These are phyloP conservation scores for Coprinellus aureogranulatus DNA, from an alignment of 768 basidiomycete genomes.

Conservation along the genomic window DNA sequence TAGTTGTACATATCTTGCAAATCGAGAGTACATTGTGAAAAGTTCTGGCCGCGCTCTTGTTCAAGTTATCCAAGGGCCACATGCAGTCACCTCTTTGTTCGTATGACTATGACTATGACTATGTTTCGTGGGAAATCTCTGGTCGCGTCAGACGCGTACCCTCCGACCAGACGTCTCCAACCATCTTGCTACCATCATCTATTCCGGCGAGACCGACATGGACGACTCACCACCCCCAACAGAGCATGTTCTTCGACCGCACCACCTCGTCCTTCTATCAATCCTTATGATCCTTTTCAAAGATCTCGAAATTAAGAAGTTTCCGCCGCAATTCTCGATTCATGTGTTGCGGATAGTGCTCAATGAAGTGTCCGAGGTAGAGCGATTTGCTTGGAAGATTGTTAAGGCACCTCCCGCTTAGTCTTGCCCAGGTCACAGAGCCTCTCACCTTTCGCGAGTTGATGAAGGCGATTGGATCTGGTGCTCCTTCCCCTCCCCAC, in stretches of 20 bases:
- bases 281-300: conserved; percentile 63
- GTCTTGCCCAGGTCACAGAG: conserved; percentile 50
- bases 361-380: conserved; percentile 67
- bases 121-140: too few species aligned
- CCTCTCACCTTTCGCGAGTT: conserved; percentile 58
- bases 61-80: too few species aligned
- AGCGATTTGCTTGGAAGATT: conserved; percentile 2
- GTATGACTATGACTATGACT: too few species aligned
- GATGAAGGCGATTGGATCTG: conserved; percentile 40
- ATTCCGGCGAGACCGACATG: conserved; percentile 19
- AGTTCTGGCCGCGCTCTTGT: too few species aligned
- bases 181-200: too few species aligned
- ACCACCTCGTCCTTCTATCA: conserved; percentile 69
- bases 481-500: conserved; percentile 40
- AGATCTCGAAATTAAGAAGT: conserved; percentile 49
- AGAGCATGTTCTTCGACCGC: conserved; percentile 69
- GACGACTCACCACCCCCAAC: conserved; percentile 57
- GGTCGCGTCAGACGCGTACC: too few species aligned
- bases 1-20: too few species aligned
- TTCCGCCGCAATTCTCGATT: conserved; percentile 58
- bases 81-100: too few species aligned
- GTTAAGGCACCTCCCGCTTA: too few species aligned
- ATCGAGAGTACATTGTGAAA: too few species aligned
- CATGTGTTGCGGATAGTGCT: conserved; percentile 67
- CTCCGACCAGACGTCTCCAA: too few species aligned